Percentiles rank a stretch among this genome's conserved stretches.
These are phyloP conservation scores for Paradendryphiella salina DNA, from an alignment of 2,329 filamentous ascomycete species.

Conservation along the genomic window DNA sequence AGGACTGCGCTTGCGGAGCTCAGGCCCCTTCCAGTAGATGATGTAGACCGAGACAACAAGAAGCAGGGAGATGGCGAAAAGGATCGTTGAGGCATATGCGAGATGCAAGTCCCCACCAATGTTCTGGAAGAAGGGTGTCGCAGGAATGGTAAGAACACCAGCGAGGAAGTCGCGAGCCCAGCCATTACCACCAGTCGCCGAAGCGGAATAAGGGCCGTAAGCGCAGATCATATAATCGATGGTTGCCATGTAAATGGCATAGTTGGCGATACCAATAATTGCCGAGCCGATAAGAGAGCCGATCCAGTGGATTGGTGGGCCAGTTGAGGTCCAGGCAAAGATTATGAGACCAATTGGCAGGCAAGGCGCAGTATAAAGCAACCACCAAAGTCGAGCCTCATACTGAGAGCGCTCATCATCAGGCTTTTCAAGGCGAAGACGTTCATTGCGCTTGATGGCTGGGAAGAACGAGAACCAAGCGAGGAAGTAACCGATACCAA, in stretches of 20 bases:
- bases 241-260: slow-evolving; percentile 75
- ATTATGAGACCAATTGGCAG: slow-evolving; percentile 71
- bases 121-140: slow-evolving; percentile 61
- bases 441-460: slow-evolving; percentile 49
- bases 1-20: slow-evolving; percentile 55
- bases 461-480: slow-evolving; percentile 65
- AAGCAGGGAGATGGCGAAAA: slow-evolving; percentile 56
- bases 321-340: slow-evolving; percentile 71
- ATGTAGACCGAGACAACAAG: slow-evolving; percentile 51
- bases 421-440: slow-evolving; percentile 34
- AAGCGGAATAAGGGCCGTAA: slow-evolving; percentile 74
- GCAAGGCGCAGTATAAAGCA: slow-evolving; percentile 64
- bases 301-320: slow-evolving; percentile 69
- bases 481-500: slow-evolving; percentile 64
- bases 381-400: slow-evolving; percentile 64
- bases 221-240: slow-evolving; percentile 80
- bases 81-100: slow-evolving; percentile 60
- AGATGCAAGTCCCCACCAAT: slow-evolving; percentile 48
- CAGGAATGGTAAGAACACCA: slow-evolving; percentile 70
- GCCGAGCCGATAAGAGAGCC: slow-evolving; percentile 66
- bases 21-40: slow-evolving; percentile 59
- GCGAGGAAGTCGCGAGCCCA: slow-evolving; percentile 76
- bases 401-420: slow-evolving; percentile 41
- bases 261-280: slow-evolving; percentile 72
- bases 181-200: slow-evolving; percentile 76